A percentile compares a stretch with the other conserved stretches of the same genome.
These are phyloP conservation scores for Nothopassalora personata DNA, from an alignment of 2,329 filamentous ascomycete genomes.

Conservation along the genomic window DNA sequence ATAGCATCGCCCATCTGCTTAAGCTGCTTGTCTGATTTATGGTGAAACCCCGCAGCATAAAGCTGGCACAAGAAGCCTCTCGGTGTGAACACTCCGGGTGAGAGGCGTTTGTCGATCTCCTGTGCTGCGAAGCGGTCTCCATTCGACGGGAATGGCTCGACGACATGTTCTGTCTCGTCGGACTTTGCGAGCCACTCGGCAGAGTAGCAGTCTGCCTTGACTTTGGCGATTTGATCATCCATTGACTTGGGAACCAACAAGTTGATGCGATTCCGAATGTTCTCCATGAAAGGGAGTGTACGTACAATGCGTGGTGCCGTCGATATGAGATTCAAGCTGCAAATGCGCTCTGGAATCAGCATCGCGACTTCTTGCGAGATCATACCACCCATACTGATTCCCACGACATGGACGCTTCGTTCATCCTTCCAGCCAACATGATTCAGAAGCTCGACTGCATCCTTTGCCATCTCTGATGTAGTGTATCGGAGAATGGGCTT, in stretches of 20 bases:
- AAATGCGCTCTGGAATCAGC: slow-evolving; percentile 45
- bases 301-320: slow-evolving; percentile 46
- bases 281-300: slow-evolving; percentile 53
- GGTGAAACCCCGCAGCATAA: slow-evolving; percentile 72
- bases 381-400: slow-evolving; percentile 86
- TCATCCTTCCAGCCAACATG: slow-evolving; percentile 63
- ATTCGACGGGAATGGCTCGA: slow-evolving; percentile 62
- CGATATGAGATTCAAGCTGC: slow-evolving; percentile 47
- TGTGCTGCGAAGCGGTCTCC: slow-evolving; percentile 77
- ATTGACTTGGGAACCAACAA: slow-evolving; percentile 64
- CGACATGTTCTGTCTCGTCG: slow-evolving; percentile 47
- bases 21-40: slow-evolving; percentile 65
- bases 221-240: slow-evolving; percentile 60
- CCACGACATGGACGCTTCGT: slow-evolving; percentile 62
- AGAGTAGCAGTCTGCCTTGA: slow-evolving; percentile 63
- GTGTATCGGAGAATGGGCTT: slow-evolving; percentile 74
- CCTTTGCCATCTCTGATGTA: slow-evolving; percentile 77
- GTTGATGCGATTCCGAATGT: slow-evolving; percentile 55
- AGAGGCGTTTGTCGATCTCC: slow-evolving; percentile 66
- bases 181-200: slow-evolving; percentile 56
- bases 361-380: slow-evolving; percentile 73
- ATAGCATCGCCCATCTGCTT: slow-evolving; percentile 60
- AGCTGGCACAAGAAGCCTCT: slow-evolving; percentile 71
- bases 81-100: slow-evolving; percentile 56
- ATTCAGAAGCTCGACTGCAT: slow-evolving; percentile 64